Conservation (phyloP, 2,329 filamentous ascomycete species). For the Leptographium wingfieldii region DNA sequence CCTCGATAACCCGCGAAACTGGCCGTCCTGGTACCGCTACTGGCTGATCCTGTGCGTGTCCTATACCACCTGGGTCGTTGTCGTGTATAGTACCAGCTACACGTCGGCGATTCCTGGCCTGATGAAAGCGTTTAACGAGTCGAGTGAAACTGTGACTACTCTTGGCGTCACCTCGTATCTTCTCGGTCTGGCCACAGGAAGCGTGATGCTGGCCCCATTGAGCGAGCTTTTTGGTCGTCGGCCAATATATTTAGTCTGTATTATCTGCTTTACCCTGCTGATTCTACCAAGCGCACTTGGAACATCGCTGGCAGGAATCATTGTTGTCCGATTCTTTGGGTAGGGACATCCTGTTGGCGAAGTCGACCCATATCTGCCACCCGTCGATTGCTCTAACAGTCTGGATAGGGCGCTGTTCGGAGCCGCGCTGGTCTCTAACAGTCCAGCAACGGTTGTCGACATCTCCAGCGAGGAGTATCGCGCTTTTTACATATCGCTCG, state of each 20-base stretch:
- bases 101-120: slow-evolving; percentile 57
- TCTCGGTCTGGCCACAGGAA: slow-evolving; percentile 55
- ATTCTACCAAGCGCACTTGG: slow-evolving; percentile 59
- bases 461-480: slow-evolving; percentile 70
- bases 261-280: slow-evolving; percentile 50
- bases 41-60: slow-evolving; percentile 28
- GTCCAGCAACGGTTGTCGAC: slow-evolving; percentile 72
- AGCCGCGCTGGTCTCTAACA: slow-evolving; percentile 70
- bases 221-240: slow-evolving; percentile 53
- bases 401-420: slow-evolving; percentile 18
- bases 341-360: slow-evolving; percentile 12
- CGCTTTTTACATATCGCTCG: slow-evolving; percentile 71
- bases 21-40: slow-evolving; percentile 38
- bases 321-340: slow-evolving; percentile 58
- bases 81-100: slow-evolving; percentile 64
- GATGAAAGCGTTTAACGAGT: slow-evolving; percentile 47
- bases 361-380: slow-evolving; percentile 4
- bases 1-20: slow-evolving; percentile 51
- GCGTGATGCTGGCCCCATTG: slow-evolving; percentile 59
- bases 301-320: slow-evolving; percentile 48
- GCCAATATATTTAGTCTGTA: slow-evolving; percentile 51
- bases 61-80: slow-evolving; percentile 31
- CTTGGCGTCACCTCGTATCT: slow-evolving; percentile 66
- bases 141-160: slow-evolving; percentile 42
- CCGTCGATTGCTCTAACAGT: background rate